Conservation (phyloP, 106 monocot genomes). For the Gastrodia elata region DNA sequence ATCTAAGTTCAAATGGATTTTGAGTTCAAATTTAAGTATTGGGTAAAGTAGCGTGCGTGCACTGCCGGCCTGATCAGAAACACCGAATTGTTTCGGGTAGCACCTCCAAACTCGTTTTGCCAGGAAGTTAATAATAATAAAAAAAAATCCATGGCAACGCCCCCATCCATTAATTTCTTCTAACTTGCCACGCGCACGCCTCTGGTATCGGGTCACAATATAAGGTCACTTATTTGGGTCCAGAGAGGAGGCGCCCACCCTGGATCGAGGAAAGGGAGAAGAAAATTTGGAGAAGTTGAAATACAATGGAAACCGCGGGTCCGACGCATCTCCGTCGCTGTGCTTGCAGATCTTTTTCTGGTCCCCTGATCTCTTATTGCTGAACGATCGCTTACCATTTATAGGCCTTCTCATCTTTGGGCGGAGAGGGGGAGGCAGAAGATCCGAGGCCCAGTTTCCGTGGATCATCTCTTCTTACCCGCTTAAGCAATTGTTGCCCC, state of each 20-base stretch:
- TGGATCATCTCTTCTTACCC: not conserved
- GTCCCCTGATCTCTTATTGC: not conserved
- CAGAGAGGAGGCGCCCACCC: not conserved
- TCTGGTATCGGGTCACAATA: not conserved
- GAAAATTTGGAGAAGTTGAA: not conserved
- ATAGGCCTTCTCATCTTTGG: not conserved
- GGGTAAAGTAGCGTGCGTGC: too few relatives aligned
- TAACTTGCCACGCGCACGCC: not conserved
- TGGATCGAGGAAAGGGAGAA: not conserved
- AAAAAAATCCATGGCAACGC: not conserved
- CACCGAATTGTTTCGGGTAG: not conserved
- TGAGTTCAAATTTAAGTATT: too few relatives aligned
- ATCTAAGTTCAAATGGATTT: too few relatives aligned
- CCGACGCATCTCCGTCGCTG: not conserved
- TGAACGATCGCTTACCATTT: not conserved
- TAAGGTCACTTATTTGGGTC: not conserved
- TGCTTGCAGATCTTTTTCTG: not conserved
- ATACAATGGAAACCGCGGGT: not conserved
- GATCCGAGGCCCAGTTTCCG: not conserved
- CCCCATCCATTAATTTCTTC: not conserved
- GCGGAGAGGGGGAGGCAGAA: not conserved
- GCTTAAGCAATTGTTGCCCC: not conserved
- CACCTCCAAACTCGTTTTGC: not conserved
- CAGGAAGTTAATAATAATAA: not conserved
- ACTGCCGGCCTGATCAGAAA: not conserved